Base-by-base conservation (phyloP, 768 basidiomycete genomes). In the Saitozyma podzolica region DNA sequence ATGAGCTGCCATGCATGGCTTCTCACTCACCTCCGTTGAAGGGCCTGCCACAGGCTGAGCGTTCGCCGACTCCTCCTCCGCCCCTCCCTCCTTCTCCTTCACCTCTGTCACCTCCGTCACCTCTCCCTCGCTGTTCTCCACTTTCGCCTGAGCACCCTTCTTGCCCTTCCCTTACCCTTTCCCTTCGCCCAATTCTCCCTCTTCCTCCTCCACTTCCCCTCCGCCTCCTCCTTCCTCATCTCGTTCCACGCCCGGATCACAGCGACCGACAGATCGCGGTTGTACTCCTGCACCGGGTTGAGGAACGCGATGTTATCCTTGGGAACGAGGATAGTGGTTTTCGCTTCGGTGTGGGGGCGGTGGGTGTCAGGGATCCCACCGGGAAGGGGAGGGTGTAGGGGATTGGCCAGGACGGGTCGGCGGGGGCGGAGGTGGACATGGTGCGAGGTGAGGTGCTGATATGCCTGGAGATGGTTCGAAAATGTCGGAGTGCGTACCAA, bases 261-360 rank as follows among this genome's bases (percentile, higher is more conserved):
- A 19, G 92, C 91, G 49, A 97, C 87, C 66, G 90, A 92, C 51
- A 91, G 79, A 80, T 99, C 96, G 45, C 96, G 85, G 81, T 99
- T 99, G 83, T 96, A 99, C 79, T 99, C 92, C 76, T 99, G 96
- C 11, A 97, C 89, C 7, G 96, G 95, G 76, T 99, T 99, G 63
- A 98, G 81, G 79, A 99, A 99, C 2, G 94, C 91, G 61, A 90
- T 89, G 65, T 91, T 89, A 58, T 81, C 81, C 51, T 80, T 80
- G 6, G 88, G 86, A 20, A 93, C 82, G 59, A 96, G 84, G 74
- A 97, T 89, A 73, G 78, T 78, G 4, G 80, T 78, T 6, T 70
- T 70, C 14, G 68, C 62, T 66, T 80, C 80, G 16, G 73, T 76
- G 56, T 80, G 78, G 6, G 73, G 70, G n/a, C 64, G 61, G 62